Evolutionary conservation across 768 basidiomycete species (phyloP).

Genomic region (Russula sp.): DNA sequence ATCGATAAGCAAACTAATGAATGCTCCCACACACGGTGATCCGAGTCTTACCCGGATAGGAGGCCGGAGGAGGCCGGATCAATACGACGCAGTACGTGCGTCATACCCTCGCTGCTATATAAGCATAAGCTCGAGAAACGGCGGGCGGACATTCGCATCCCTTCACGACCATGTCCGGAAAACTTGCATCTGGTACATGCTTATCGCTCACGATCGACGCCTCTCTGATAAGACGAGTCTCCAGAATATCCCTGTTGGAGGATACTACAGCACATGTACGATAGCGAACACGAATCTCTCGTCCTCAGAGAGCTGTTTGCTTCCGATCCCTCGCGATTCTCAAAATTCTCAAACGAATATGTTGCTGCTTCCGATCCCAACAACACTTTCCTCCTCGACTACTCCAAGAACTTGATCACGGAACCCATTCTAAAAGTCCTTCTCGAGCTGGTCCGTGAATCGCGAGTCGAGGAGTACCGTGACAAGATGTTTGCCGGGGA

Average conservation of each 20-base stretch:
- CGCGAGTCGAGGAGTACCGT: conserved; percentile 72
- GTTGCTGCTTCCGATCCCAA: conserved; percentile 54
- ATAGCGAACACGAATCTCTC: conserved; percentile 61
- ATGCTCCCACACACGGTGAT: background rate
- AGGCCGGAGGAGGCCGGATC: background rate
- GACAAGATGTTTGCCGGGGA: conserved; percentile 93
- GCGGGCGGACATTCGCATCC: background rate
- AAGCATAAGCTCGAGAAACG: background rate
- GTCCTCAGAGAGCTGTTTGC: conserved; percentile 90
- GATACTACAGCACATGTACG: conserved; percentile 80
- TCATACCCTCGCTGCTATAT: conserved; percentile 10
- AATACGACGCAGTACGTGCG: background rate
- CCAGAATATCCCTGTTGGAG: conserved; percentile 87
- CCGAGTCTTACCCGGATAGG: background rate
- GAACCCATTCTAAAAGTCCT: conserved; percentile 74
- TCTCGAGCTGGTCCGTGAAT: conserved; percentile 76
- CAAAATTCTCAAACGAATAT: conserved; percentile 77
- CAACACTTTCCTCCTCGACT: conserved; percentile 86
- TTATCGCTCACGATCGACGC: background rate
- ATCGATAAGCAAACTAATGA: background rate
- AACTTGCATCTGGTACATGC: conserved; percentile 20
- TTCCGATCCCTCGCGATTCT: conserved; percentile 79
- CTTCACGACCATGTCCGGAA: conserved; percentile 20
- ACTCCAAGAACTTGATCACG: conserved; percentile 94
- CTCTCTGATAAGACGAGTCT: conserved; percentile 1